Conservation (phyloP, 225 moss, liverwort and hornwort genomes). For the Climacium dendroides region DNA sequence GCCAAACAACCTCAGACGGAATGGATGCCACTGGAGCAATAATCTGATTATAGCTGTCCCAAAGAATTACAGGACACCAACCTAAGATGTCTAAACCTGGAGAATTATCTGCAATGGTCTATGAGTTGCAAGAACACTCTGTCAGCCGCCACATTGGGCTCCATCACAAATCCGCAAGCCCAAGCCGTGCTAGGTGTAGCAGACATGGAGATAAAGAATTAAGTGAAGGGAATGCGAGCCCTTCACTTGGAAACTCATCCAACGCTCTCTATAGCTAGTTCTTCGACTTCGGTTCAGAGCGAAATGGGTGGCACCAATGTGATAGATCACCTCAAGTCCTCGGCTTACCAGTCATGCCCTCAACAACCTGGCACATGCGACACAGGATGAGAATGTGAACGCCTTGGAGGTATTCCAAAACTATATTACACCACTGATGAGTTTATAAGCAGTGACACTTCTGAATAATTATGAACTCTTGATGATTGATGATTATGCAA, state of each 20-base stretch:
- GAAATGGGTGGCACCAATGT: neutral
- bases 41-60: neutral
- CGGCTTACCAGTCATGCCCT: constrained; percentile 23
- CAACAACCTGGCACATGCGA: constrained; percentile 16
- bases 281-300: neutral
- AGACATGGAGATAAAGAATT: neutral
- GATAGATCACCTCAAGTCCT: neutral
- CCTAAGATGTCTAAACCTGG: neutral
- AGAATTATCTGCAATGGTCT: neutral
- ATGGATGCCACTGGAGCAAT: neutral
- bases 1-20: neutral
- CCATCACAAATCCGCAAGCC: neutral
- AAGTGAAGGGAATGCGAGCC: neutral
- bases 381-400: neutral
- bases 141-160: neutral
- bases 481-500: neutral
- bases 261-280: neutral
- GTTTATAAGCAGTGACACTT: neutral
- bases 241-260: neutral
- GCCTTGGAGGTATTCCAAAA: neutral
- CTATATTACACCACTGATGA: neutral
- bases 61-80: neutral
- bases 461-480: neutral
- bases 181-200: neutral
- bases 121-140: neutral